phyloP scores from a whole-genome alignment of 164 flowering plant genomes.

The Cinnamomum chago region DNA sequence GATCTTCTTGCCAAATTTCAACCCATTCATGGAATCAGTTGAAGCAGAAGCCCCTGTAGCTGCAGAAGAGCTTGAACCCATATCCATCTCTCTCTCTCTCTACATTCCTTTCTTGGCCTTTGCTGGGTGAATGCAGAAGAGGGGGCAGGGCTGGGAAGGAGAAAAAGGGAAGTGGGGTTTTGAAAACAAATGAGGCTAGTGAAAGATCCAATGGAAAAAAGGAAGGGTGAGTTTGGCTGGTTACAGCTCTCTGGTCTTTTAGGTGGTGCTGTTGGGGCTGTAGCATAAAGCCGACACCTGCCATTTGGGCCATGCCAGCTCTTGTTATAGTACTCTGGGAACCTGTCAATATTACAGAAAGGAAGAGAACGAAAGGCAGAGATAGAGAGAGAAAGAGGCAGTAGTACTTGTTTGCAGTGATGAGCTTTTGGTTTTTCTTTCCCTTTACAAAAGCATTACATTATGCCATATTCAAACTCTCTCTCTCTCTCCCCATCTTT shows the following conservation, averaged over 20 bases:
- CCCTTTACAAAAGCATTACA: neutral
- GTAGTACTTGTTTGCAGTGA: neutral
- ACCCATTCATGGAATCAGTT: constrained; percentile 42
- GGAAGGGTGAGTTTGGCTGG: constrained; percentile 3
- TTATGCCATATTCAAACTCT: neutral
- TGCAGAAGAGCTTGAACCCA: constrained; percentile 36
- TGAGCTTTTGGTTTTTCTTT: neutral
- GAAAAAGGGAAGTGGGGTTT: neutral
- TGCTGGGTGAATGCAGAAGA: constrained; percentile 5
- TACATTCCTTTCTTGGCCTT: constrained; percentile 28
- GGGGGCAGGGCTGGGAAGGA: neutral
- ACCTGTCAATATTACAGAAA: neutral
- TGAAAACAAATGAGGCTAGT: neutral
- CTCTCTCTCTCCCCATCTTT: neutral
- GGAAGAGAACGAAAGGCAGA: neutral
- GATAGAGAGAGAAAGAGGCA: neutral
- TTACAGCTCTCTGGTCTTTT: constrained; percentile 8
- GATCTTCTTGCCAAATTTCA: constrained; percentile 59
- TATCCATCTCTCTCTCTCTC: constrained; percentile 27
- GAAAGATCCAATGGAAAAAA: constrained; percentile 7
- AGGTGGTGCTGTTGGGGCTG: constrained; percentile 12
- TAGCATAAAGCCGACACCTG: constrained; percentile 38
- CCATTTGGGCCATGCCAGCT: constrained; percentile 50
- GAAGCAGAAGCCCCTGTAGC: constrained; percentile 31
- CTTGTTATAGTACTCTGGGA: constrained; percentile 5